phyloP scores from a whole-genome alignment of 306 rosid genomes.

The Cucumis sativus region DNA sequence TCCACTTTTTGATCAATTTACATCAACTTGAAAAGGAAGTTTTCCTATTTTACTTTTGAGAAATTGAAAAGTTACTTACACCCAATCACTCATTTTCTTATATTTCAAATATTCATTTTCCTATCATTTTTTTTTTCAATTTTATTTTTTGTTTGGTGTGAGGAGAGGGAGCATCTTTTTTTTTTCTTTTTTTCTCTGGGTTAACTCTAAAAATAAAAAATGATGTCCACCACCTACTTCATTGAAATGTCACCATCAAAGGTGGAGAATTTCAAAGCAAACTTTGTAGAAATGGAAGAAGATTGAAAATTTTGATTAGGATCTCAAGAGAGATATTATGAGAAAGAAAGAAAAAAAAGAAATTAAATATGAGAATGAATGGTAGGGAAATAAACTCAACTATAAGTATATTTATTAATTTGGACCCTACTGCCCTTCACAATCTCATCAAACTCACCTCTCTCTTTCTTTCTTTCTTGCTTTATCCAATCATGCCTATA shows the following conservation, averaged over 20 bases:
- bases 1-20: background rate
- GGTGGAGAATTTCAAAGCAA: background rate
- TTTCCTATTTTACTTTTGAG: background rate
- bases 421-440: background rate
- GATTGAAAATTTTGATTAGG: background rate
- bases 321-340: background rate
- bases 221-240: background rate
- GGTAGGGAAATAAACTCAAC: background rate
- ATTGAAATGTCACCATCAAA: slow-evolving; percentile 1
- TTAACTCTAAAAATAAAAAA: background rate
- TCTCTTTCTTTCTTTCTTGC: too few relatives aligned
- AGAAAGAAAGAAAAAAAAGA: too few relatives aligned
- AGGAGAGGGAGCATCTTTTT: background rate
- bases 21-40: background rate
- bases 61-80: background rate
- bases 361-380: background rate
- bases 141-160: background rate
- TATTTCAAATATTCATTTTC: too few relatives aligned
- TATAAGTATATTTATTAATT: background rate
- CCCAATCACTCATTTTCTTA: background rate
- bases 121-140: too few relatives aligned
- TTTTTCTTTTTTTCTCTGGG: background rate
- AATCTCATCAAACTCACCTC: background rate
- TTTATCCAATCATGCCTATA: too few relatives aligned
- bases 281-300: background rate